phyloP scores from a whole-genome alignment of 495 filamentous ascomycete species.

The Penicillium arizonense region DNA sequence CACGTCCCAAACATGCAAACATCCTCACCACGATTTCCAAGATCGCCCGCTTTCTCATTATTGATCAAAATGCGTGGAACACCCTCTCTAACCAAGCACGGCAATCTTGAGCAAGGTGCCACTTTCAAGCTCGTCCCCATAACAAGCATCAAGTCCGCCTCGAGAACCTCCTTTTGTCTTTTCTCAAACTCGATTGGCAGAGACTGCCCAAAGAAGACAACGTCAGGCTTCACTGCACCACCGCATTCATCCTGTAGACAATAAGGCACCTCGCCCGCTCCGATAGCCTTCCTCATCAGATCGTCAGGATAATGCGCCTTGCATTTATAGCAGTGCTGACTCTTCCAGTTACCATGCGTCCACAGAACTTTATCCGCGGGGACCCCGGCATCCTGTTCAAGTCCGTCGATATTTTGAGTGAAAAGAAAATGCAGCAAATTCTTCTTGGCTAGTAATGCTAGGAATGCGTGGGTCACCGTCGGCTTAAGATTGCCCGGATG shows the following conservation, averaged over 20 bases:
- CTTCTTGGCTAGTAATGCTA: constrained; percentile 66
- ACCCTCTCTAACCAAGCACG: constrained; percentile 48
- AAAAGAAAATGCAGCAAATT: constrained; percentile 73
- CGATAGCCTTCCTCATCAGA: constrained; percentile 63
- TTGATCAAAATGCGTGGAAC: constrained; percentile 80
- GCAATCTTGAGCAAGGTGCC: constrained; percentile 75
- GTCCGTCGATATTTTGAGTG: constrained; percentile 90
- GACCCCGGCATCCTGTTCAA: constrained; percentile 80
- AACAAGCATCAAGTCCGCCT: constrained; percentile 76
- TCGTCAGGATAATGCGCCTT: constrained; percentile 59
- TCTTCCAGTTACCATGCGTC: constrained; percentile 84
- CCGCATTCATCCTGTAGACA: constrained; percentile 59
- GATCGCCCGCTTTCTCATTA: constrained; percentile 66
- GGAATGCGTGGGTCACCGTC: constrained; percentile 73
- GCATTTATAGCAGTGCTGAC: constrained; percentile 80
- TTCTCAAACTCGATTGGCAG: constrained; percentile 64
- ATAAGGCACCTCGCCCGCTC: constrained; percentile 58
- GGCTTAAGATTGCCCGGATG: constrained; percentile 79
- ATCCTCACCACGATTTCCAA: constrained; percentile 67
- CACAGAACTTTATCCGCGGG: constrained; percentile 71
- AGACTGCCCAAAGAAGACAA: constrained; percentile 87
- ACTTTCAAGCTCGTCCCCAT: constrained; percentile 86
- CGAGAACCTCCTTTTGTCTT: constrained; percentile 44
- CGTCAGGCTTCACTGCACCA: constrained; percentile 87
- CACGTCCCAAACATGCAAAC: constrained; percentile 66